Evolutionary conservation across 257 asterid species (phyloP), one percentile per base, ranked within the genome.

Genomic region (Nicotiana paniculata): DNA sequence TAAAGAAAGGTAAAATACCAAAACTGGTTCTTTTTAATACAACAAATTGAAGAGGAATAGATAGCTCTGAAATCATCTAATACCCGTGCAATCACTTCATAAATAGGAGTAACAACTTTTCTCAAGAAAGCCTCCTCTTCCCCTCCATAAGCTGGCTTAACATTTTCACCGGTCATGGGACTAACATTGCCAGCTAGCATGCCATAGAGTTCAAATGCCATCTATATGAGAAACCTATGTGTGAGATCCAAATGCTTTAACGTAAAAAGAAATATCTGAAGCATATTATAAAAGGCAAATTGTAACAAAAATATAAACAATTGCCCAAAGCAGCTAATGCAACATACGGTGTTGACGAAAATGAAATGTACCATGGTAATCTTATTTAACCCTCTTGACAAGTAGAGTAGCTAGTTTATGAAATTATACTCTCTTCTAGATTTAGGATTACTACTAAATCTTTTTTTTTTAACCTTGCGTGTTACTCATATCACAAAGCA

Each of bases 101-200:
- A 94, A 82, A 96, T 96, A 72, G 99, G 99, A 82, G 98, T 93
- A 58, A 96, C 97, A 79, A 96, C 97, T 90, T 94, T 92, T 79
- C 83, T 88, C 77, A 96, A 87, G 85, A 94, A 96, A 85, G 97
- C 98, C 90, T 96, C 99, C 86, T 96, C 98, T 84, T 94, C 98
- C 82, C 98, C 99, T 83, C 99, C 99, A 87, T 96, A 96, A 64
- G 99, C 98, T 68, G 98, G 99, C 90, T 96, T 96, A 85, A 96
- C 97, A 89, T 96, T 92, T 89, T 96, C 99, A 11, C 99, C 99
- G 6, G 98, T 96, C 95, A 88, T 93, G 59, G 98, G 95, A 85
- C 99, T 96, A 70, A 96, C 99, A 90, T 94, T 96, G 85, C 98
- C 98, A 81, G 98, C 97, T 65, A 96, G 98, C 98, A 96, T 91